Percentiles rank a stretch among this genome's conserved stretches.
These are phyloP conservation scores for Komagataea norvegica DNA, from an alignment of 1,139 yeast genomes.

Conservation along the genomic window DNA sequence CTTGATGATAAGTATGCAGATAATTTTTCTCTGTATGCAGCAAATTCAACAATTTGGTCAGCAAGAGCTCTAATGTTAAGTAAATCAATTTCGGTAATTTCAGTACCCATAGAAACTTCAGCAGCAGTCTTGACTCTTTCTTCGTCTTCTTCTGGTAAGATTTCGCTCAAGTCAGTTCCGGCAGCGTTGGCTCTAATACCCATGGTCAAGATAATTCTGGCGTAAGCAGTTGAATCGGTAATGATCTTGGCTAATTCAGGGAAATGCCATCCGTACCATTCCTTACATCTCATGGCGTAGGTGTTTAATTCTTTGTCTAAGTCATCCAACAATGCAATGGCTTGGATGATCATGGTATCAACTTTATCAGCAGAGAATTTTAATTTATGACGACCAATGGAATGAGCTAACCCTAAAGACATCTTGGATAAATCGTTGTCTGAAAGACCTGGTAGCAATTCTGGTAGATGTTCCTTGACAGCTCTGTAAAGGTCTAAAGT, in stretches of 20 bases:
- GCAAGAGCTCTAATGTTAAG: slow-evolving; percentile 85
- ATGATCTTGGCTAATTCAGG: slow-evolving; percentile 98
- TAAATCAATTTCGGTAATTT: slow-evolving; percentile 84
- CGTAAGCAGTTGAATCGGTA: slow-evolving; percentile 91
- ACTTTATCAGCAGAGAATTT: slow-evolving; percentile 97
- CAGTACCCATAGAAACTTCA: slow-evolving; percentile 98
- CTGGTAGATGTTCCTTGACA: slow-evolving; percentile 89
- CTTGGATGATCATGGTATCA: slow-evolving; percentile 98
- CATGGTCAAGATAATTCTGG: slow-evolving; percentile 88
- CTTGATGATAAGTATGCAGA: slow-evolving; percentile 85
- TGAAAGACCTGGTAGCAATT: slow-evolving; percentile 86
- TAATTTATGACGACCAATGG: slow-evolving; percentile 95
- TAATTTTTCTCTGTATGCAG: slow-evolving; percentile 91
- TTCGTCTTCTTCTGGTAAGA: slow-evolving; percentile 89
- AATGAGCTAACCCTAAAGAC: slow-evolving; percentile 96
- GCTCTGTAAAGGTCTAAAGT: slow-evolving; percentile 93
- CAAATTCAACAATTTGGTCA: slow-evolving; percentile 88
- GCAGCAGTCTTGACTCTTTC: slow-evolving; percentile 87
- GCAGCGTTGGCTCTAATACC: slow-evolving; percentile 91
- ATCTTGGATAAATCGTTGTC: slow-evolving; percentile 83
- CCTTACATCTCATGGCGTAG: slow-evolving; percentile 96
- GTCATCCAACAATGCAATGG: slow-evolving; percentile 93
- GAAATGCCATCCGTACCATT: slow-evolving; percentile 99
- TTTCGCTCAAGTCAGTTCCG: slow-evolving; percentile 84
- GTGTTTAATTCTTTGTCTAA: slow-evolving; percentile 97